Percentiles rank a stretch among this genome's conserved stretches.
These are phyloP conservation scores for Ascoidea asiatica DNA, from an alignment of 805 yeast species.

Conservation along the genomic window DNA sequence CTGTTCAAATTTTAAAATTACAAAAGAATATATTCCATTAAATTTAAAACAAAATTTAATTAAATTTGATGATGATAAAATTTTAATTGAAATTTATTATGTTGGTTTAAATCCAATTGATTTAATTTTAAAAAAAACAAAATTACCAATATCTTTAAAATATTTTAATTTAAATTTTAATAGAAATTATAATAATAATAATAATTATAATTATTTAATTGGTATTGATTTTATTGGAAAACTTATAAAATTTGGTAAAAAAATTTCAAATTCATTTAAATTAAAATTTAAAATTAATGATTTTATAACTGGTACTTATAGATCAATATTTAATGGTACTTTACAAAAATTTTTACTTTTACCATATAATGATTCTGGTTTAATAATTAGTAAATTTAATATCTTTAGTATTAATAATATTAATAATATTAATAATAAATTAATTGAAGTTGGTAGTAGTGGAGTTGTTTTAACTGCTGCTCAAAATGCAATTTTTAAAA, in stretches of 20 bases:
- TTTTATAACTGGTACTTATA: not conserved
- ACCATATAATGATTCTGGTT: not conserved
- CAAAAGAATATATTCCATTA: too few species aligned
- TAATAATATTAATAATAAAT: too few species aligned
- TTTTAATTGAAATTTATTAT: slow-evolving; percentile 46
- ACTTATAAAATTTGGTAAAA: slow-evolving; percentile 39
- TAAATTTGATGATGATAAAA: slow-evolving; percentile 21
- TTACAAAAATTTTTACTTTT: too few species aligned
- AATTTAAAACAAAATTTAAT: too few species aligned
- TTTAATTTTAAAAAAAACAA: slow-evolving; percentile 35
- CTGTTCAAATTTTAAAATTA: too few species aligned
- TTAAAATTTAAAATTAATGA: too few species aligned
- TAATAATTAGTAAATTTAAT: too few species aligned
- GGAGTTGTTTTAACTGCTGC: slow-evolving; percentile 33
- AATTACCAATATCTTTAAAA: slow-evolving; percentile 26
- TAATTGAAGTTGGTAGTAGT: slow-evolving; percentile 35
- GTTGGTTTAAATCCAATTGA: slow-evolving; percentile 58
- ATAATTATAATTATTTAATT: slow-evolving; percentile 44
- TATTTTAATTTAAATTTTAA: too few species aligned
- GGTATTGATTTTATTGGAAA: slow-evolving; percentile 62
- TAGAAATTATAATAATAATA: too few species aligned
- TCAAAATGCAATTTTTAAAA: slow-evolving; percentile 26
- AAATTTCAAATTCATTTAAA: slow-evolving; percentile 12
- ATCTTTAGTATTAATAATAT: too few species aligned
- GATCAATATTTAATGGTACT: too few species aligned